Base-by-base conservation (phyloP, 768 basidiomycete species). In the Amanita pseudoporphyria region DNA sequence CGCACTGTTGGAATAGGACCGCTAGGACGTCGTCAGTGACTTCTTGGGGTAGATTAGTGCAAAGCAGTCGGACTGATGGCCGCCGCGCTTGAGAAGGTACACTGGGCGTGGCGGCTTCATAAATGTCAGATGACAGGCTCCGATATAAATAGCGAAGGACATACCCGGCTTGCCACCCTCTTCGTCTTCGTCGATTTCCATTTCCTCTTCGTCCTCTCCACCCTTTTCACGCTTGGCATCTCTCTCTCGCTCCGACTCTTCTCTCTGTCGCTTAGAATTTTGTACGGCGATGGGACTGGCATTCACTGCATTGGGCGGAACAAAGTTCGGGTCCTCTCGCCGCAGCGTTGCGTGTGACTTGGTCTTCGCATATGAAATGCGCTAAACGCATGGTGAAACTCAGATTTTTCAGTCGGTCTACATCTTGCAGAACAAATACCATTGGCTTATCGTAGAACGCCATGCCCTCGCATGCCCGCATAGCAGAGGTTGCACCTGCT, bases 171-270 rank as follows among this genome's bases (percentile, higher is more conserved):
- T 64, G 53, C 58, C 63, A 43, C 69, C 62, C 48, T 86, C 83
- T 40, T 88, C 85, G 41, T 96, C 91, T 44, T 93, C 90, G 53
- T 93, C 91, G 59, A 92, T 89, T 68, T 95, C 92, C 84, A 94
- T 94, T 69, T 92, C 89, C 61, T 86, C 86, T 48, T 82, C 91
- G 54, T 88, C 87, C 55, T 81, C 79, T 47, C 76, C 81, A 42
- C 78, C 78, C 63, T 80, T 88, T 58, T 81, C 79, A 54, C 82
- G 78, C 69, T 94, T 95, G 22, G 73, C 56, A 38, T 70, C 71
- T 44, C 76, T 75, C 47, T 72, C 79, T 46, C 68, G 73, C 39
- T 77, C 77, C 21, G 68, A 79, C 16, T 77, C 82, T 37, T 87
- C 87, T 58, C 88, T 72, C 60, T 63, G 76, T 56, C 81, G 74